Conservation (phyloP, 2,329 filamentous ascomycete species). For the Teratosphaeria zuluensis region DNA sequence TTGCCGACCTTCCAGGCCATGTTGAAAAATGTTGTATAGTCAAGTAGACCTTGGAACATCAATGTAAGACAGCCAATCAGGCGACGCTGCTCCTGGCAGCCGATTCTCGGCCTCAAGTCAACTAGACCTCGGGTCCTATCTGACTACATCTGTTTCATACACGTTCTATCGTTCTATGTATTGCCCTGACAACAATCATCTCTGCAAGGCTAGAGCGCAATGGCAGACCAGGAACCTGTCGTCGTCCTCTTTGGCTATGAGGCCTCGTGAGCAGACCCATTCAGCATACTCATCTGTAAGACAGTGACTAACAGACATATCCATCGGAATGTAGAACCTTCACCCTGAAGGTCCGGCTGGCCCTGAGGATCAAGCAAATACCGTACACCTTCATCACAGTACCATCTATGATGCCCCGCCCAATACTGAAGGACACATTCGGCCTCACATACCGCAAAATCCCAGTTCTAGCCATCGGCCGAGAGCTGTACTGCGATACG, state of each 20-base stretch:
- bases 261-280: constrained; percentile 5
- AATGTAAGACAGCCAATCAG: not conserved
- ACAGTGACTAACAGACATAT: not conserved
- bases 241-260: constrained; percentile 22
- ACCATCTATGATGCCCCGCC: constrained; percentile 32
- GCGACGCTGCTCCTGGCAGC: not conserved
- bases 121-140: not conserved
- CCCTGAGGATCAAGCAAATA: constrained; percentile 28
- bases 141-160: not conserved
- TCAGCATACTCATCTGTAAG: not conserved
- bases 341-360: constrained; percentile 29
- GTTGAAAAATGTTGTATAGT: not conserved
- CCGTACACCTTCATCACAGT: constrained; percentile 31
- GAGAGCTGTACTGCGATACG: constrained; percentile 27
- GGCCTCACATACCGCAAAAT: constrained; percentile 31
- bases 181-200: not conserved
- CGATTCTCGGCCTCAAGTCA: not conserved
- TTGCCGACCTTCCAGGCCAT: no score
- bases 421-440: constrained; percentile 27
- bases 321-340: constrained; percentile 9
- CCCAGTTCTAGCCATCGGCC: constrained; percentile 23
- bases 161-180: not conserved
- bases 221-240: constrained; percentile 4
- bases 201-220: not conserved
- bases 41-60: no score